Percentiles rank a stretch among this genome's conserved stretches.
phyloP scores from a whole-genome alignment of 768 basidiomycete genomes.

The Collybia mongolica region DNA sequence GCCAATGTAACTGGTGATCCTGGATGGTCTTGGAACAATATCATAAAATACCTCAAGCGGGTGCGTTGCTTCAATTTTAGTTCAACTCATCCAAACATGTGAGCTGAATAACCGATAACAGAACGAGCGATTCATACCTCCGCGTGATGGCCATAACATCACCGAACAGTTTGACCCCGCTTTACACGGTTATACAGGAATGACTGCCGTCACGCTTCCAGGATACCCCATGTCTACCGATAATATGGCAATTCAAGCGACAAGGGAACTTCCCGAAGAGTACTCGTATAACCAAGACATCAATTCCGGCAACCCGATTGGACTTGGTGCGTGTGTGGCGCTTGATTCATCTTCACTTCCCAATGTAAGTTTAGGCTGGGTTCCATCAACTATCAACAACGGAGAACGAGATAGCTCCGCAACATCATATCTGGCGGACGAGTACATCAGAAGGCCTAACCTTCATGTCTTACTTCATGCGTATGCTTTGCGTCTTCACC shows the following conservation, averaged over 20 bases:
- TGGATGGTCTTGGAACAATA: constrained; percentile 23
- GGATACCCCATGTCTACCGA: constrained; percentile 20
- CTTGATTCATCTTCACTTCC: background rate
- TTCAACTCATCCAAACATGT: background rate
- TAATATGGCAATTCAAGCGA: constrained; percentile 19
- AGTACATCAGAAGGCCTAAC: constrained; percentile 1
- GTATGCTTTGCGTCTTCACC: background rate
- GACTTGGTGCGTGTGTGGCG: constrained; percentile 21
- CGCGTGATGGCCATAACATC: constrained; percentile 26
- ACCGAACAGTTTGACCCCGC: constrained; percentile 22
- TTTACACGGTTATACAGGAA: constrained; percentile 23
- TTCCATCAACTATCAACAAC: constrained; percentile 18
- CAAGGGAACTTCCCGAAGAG: constrained; percentile 13
- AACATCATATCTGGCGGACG: constrained; percentile 6
- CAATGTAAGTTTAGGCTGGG: constrained; percentile 13
- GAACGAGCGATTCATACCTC: constrained; percentile 24
- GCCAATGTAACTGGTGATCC: constrained; percentile 12
- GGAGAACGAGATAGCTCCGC: constrained; percentile 8
- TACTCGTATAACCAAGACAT: constrained; percentile 24
- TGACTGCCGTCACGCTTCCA: constrained; percentile 18
- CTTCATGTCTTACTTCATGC: constrained; percentile 4
- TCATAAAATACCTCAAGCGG: constrained; percentile 16
- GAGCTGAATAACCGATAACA: constrained; percentile 2
- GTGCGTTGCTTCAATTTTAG: constrained; percentile 1
- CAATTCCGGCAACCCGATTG: constrained; percentile 28